Conservation (phyloP, 805 yeast species). For the Lachancea lanzarotensis region DNA sequence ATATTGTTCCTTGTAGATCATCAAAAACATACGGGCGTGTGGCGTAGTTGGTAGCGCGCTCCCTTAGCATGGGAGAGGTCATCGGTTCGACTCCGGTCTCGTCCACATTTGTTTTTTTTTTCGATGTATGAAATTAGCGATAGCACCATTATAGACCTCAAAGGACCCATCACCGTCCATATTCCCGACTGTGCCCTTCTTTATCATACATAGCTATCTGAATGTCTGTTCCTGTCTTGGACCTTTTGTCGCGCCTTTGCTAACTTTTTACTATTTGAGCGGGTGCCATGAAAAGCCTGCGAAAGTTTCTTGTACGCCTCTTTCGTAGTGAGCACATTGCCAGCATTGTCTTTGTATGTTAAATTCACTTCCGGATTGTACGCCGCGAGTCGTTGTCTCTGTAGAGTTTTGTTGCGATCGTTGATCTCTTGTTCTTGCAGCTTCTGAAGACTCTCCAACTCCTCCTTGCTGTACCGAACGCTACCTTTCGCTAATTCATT, state of each 20-base stretch:
- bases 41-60: conserved; percentile 76
- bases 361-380: conserved; percentile 43
- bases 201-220: conserved; percentile 20
- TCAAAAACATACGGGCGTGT: conserved; percentile 44
- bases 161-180: too few relatives aligned
- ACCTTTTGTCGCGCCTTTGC: conserved; percentile 21
- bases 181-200: too few relatives aligned
- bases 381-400: conserved; percentile 29
- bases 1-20: too few relatives aligned
- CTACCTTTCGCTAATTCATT: conserved; percentile 15
- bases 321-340: conserved; percentile 51
- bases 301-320: conserved; percentile 74
- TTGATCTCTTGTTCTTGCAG: conserved; percentile 26
- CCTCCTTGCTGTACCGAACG: conserved; percentile 23
- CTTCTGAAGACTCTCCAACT: conserved; percentile 22
- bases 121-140: neutral
- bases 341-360: conserved; percentile 57
- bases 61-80: conserved; percentile 70
- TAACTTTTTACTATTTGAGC: conserved; percentile 23
- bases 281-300: conserved; percentile 67
- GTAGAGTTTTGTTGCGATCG: conserved; percentile 21
- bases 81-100: conserved; percentile 70
- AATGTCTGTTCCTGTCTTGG: conserved; percentile 24
- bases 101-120: conserved; percentile 41
- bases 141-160: too few relatives aligned